Evolutionary conservation across 768 basidiomycete genomes (phyloP), one percentile per base, ranked within the genome.

Genomic region (Auricularia sp.): DNA sequence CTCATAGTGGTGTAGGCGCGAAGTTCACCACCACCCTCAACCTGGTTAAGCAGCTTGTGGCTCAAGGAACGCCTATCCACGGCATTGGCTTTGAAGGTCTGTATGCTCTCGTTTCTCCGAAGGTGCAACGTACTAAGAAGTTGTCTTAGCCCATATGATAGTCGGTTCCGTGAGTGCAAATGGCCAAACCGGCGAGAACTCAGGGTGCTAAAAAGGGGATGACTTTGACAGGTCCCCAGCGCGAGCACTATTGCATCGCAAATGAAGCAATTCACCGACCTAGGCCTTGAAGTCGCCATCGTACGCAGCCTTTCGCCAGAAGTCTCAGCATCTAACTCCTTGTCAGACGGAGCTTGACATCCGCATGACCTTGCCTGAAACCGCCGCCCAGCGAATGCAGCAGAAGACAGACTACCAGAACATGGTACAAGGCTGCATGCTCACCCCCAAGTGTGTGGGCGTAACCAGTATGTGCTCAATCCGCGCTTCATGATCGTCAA

Each of bases 201-300:
- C 39, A 42, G 39, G 39, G 39, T 42, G 7, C 39, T 42, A 42
- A 42, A 7, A 42, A 14, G 39, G 39, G 39, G 39, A 14, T 42
- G 39, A 42, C 39, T 42, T 14, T 14, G 39, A 14, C 69, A 80
- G 66, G 77, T 87, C 16, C 83, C 84, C 1, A 72, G 78, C 3
- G 47, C 47, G 6, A 65, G 69, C n/a, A 65, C 74, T 11, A 71
- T 87, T 61, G 74, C 80, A 63, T 71, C 76, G 2, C 82, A 83
- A 65, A 73, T 86, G 64, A 70, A 79, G 66, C 76, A 79, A 61
- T 82, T 87, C 70, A 79, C 82, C 12, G 79, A 79, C 11, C 80
- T 87, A 34, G 85, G 87, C 3, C 75, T 88, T 53, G 86, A 87
- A 68, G 82, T 87, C 33, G 86, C 85, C 10, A 81, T 87, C 67